phyloP scores from a whole-genome alignment of 371 early-diverging fungal genomes.

The Cokeromyces recurvatus region DNA sequence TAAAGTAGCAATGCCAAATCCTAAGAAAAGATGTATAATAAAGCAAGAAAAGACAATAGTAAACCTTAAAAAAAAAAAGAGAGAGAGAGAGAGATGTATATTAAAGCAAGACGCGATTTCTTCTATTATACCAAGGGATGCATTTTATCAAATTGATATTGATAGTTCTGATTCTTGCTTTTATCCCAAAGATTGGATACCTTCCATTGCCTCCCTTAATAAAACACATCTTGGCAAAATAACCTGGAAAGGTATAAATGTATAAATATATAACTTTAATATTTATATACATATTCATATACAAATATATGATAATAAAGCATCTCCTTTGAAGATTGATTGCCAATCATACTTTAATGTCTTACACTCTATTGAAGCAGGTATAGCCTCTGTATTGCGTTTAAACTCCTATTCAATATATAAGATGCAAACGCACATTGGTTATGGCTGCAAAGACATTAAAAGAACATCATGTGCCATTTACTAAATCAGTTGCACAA shows the following conservation, averaged over 20 bases:
- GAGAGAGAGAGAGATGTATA: too few species aligned
- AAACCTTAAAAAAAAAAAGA: too few species aligned
- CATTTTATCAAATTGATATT: slow-evolving; percentile 29
- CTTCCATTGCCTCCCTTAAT: slow-evolving; percentile 14
- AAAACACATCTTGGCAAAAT: slow-evolving; percentile 11
- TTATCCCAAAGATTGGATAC: slow-evolving; percentile 22
- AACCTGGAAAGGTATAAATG: slow-evolving; percentile 27
- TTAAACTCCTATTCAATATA: slow-evolving; percentile 62
- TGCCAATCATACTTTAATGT: slow-evolving; percentile 35
- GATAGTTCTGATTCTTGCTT: slow-evolving; percentile 16
- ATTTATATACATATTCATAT: too few species aligned
- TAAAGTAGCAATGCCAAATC: too few species aligned
- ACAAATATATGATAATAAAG: too few species aligned
- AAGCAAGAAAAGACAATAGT: too few species aligned
- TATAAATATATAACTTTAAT: too few species aligned
- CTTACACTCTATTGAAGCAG: slow-evolving; percentile 50
- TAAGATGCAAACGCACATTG: slow-evolving; percentile 38
- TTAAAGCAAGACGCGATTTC: too few species aligned
- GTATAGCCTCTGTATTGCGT: slow-evolving; percentile 59
- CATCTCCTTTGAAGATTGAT: slow-evolving; percentile 43
- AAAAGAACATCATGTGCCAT: slow-evolving; percentile 22
- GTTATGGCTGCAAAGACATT: slow-evolving; percentile 26
- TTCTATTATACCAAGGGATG: too few species aligned
- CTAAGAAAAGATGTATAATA: too few species aligned
- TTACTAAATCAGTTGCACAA: slow-evolving; percentile 36